Evolutionary conservation across 2,329 filamentous ascomycete species (phyloP).

Genomic region (Penicillium sclerotigenum): DNA sequence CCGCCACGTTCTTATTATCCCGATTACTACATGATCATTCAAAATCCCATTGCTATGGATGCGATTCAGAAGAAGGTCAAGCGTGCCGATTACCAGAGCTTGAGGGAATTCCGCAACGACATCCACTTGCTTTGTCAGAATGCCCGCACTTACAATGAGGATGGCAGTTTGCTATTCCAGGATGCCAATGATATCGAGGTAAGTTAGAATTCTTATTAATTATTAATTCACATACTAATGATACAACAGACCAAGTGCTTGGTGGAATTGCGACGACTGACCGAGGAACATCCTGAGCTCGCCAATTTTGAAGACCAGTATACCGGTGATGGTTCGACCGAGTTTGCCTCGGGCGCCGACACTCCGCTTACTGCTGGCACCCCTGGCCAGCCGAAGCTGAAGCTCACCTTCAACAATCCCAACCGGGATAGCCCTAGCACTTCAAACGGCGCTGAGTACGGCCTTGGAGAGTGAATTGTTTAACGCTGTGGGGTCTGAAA

Average conservation of each 20-base stretch:
- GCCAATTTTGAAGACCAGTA: conserved; percentile 54
- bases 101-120: conserved; percentile 78
- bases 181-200: conserved; percentile 94
- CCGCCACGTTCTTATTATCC: conserved; percentile 86
- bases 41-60: conserved; percentile 92
- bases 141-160: conserved; percentile 94
- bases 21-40: conserved; percentile 93
- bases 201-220: conserved; percentile 38
- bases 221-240: background rate
- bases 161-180: conserved; percentile 83
- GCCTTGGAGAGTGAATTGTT: conserved; percentile 32
- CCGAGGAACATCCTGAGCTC: conserved; percentile 54
- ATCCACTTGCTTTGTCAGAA: conserved; percentile 83
- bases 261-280: conserved; percentile 53
- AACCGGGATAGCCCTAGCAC: conserved; percentile 36
- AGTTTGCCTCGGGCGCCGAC: conserved; percentile 46
- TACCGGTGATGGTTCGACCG: conserved; percentile 53
- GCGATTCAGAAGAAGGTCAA: conserved; percentile 94
- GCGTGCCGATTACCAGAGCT: conserved; percentile 82
- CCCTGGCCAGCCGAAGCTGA: conserved; percentile 62
- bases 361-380: conserved; percentile 63
- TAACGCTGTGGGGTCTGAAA: background rate
- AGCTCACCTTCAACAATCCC: conserved; percentile 58
- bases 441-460: conserved; percentile 32
- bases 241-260: conserved; percentile 47